Conservation (phyloP, 176 grass and related monocot genomes). For the Triticum aestivum region IWGSC_CS_RefSeq_v2.1 NC_057810.1:168197159-168197658, state of each 20-base stretch:
- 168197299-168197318: constrained; percentile 16
- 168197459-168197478: background rate
- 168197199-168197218: background rate
- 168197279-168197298: background rate
- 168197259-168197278: constrained; percentile 16
- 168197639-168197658: constrained; percentile 19
- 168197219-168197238: background rate
- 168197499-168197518: background rate
- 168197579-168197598: constrained; percentile 99
- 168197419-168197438: background rate
- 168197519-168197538: constrained; percentile 79
- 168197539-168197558: constrained; percentile 90
- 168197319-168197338: constrained; percentile 12
- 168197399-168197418: constrained; percentile 22
- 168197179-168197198: background rate
- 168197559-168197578: constrained; percentile 95
- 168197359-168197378: constrained; percentile 10
- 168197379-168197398: constrained; percentile 2
- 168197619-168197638: constrained; percentile 13
- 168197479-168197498: background rate
- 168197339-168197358: constrained; percentile 23
- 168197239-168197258: constrained; percentile 17
- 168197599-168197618: constrained; percentile 43
- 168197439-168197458: constrained; percentile 4
- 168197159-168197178: background rate